Conservation (phyloP, 2,329 filamentous ascomycete species). For the Cytospora chrysosperma region DNA sequence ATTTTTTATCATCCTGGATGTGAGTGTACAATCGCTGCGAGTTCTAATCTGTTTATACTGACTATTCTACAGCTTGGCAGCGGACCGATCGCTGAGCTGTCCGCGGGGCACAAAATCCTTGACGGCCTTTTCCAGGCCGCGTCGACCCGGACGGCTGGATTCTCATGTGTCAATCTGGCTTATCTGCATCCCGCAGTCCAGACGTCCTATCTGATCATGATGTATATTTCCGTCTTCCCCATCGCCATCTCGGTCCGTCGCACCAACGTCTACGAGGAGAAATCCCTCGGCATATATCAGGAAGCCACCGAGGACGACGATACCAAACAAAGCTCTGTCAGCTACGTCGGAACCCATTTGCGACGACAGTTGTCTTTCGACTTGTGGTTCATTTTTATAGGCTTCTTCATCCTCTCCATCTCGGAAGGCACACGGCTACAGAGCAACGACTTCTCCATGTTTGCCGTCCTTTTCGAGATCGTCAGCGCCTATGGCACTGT, state of each 20-base stretch:
- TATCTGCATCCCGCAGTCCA: conserved; percentile 86
- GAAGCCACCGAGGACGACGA: conserved; percentile 44
- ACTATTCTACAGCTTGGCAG: conserved; percentile 62
- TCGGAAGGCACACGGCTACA: conserved; percentile 75
- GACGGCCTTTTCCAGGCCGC: conserved; percentile 89
- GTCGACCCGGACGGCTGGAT: conserved; percentile 87
- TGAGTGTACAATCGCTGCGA: conserved; percentile 45
- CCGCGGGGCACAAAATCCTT: conserved; percentile 73
- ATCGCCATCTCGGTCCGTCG: conserved; percentile 93
- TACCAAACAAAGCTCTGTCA: conserved; percentile 59
- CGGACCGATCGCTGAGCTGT: conserved; percentile 63
- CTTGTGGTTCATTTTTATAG: conserved; percentile 93
- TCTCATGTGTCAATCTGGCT: conserved; percentile 75
- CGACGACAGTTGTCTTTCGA: conserved; percentile 94
- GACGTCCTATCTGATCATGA: conserved; percentile 95
- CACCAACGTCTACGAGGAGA: conserved; percentile 96
- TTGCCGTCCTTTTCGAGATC: conserved; percentile 76
- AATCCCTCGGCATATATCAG: conserved; percentile 71
- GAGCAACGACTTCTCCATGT: conserved; percentile 63
- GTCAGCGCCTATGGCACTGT: conserved; percentile 94
- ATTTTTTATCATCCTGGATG: conserved; percentile 90
- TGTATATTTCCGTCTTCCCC: conserved; percentile 97
- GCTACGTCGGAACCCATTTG: conserved; percentile 88
- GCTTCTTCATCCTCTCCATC: conserved; percentile 89
- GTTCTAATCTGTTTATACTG: conserved; percentile 25